phyloP scores from a whole-genome alignment of 306 rosid genomes.

The Pterocarpus santalinus region DNA sequence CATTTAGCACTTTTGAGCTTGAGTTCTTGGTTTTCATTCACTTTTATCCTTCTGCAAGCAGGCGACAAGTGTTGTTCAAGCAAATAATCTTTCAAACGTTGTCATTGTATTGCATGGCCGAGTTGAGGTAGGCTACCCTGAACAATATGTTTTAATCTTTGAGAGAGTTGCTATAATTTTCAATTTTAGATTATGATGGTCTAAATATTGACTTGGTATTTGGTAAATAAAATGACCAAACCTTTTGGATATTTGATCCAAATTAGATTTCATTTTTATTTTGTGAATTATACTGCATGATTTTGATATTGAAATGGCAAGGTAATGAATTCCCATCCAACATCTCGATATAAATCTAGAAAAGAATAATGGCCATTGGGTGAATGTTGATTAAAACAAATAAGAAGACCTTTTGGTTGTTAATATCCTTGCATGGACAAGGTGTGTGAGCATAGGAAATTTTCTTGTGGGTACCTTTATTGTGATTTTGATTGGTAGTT shows the following conservation, averaged over 20 bases:
- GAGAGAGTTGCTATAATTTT: constrained; percentile 21
- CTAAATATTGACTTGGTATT: constrained; percentile 1
- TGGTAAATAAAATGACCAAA: not conserved
- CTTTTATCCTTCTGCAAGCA: constrained; percentile 56
- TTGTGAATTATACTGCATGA: not conserved
- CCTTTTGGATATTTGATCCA: not conserved
- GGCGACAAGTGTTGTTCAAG: constrained; percentile 96
- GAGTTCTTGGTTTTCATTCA: constrained; percentile 38
- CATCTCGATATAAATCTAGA: not conserved
- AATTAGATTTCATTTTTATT: not conserved
- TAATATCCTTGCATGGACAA: not conserved
- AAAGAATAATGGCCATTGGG: not conserved
- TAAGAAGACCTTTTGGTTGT: not conserved
- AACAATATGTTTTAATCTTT: constrained; percentile 23
- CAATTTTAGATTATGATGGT: not conserved
- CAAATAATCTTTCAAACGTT: constrained; percentile 83
- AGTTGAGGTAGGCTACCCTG: constrained; percentile 83
- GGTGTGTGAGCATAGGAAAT: not conserved
- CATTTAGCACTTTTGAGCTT: not conserved
- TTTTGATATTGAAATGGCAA: not conserved
- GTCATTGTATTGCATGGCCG: constrained; percentile 89
- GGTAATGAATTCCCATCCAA: not conserved
- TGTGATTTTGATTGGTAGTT: constrained; percentile 7
- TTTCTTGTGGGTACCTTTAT: not conserved
- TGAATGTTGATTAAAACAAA: not conserved